Evolutionary conservation across 129 eudicot species (phyloP), one percentile per base, ranked within the genome.

Genomic region (Mikania micrantha): DNA sequence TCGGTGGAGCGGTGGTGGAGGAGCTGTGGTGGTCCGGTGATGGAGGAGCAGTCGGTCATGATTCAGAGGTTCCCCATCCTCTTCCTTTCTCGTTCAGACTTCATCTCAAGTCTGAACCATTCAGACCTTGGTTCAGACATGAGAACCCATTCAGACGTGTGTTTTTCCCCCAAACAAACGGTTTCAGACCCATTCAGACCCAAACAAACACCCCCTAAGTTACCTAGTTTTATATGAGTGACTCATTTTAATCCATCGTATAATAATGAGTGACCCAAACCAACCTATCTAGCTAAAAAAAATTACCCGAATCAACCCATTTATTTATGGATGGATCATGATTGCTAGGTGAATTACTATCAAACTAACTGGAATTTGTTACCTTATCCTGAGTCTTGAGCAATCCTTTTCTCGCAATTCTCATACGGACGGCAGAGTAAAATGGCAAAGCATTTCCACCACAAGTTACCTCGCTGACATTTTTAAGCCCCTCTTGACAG

Each of bases 371-470:
- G 25, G 11, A 74, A 38, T 3, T 58, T 62, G 9, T 68, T 63
- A 36, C 99, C 99, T 90, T 80, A 66, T 90, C 90, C 22, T 57
- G 72, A 5, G 83, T 81, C 87, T 48, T 94, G 52, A 89, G 74
- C 82, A 94, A 70, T 73, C 66, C 81, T 70, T 79, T 87, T 70
- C 99, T 83, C 59, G 80, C 83, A 62, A 87, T 81, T 78, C 86
- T 84, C 79, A 90, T 20, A 64, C 99, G 80, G 34, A 94, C 79
- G 29, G 97, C 96, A 22, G 99, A 88, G 85, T 94, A 90, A 67
- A 94, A 94, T 32, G 82, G 88, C 84, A 94, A 79, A 5, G 97
- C 97, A 80, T 94, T 94, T 64, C 99, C 99, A 24, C 99, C 99
- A 74, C 93, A 89, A 6, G 99, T 94, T 28, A 71, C 86, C 68